These are phyloP conservation scores for Cinnamomum chago DNA, from an alignment of 164 flowering plant genomes.

Conservation along the genomic window DNA sequence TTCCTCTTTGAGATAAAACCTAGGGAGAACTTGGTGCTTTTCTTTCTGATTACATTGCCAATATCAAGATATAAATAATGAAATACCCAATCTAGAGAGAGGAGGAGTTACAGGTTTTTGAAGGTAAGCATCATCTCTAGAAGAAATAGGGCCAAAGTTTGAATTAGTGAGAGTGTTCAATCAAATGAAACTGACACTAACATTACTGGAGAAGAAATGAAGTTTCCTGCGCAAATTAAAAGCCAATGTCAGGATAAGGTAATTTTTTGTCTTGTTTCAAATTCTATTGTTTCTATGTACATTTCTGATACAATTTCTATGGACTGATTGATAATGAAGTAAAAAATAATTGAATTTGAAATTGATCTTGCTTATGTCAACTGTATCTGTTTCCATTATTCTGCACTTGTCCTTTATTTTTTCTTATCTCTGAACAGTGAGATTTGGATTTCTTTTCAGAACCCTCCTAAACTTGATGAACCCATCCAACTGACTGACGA, in stretches of 20 bases:
- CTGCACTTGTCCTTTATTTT: background rate
- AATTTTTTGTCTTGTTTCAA: background rate
- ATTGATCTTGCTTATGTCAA: background rate
- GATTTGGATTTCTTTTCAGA: slow-evolving; percentile 35
- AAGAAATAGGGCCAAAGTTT: background rate
- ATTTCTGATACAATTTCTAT: background rate
- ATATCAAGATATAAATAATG: no score
- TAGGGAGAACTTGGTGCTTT: no score
- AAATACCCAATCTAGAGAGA: background rate
- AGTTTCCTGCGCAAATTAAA: background rate
- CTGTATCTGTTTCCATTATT: background rate
- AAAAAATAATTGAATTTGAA: background rate
- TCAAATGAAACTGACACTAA: background rate
- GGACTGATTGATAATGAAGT: background rate
- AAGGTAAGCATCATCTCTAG: background rate
- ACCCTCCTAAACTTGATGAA: slow-evolving; percentile 70
- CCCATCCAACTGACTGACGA: slow-evolving; percentile 39
- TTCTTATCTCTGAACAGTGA: background rate
- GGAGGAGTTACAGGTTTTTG: background rate
- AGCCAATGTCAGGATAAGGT: background rate
- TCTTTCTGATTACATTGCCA: no score
- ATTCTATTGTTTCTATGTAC: background rate
- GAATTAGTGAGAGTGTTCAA: background rate
- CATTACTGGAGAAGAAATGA: background rate
- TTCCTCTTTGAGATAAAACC: no score